Base-by-base conservation (phyloP, 257 asterid genomes). In the Scutellaria minor region DNA sequence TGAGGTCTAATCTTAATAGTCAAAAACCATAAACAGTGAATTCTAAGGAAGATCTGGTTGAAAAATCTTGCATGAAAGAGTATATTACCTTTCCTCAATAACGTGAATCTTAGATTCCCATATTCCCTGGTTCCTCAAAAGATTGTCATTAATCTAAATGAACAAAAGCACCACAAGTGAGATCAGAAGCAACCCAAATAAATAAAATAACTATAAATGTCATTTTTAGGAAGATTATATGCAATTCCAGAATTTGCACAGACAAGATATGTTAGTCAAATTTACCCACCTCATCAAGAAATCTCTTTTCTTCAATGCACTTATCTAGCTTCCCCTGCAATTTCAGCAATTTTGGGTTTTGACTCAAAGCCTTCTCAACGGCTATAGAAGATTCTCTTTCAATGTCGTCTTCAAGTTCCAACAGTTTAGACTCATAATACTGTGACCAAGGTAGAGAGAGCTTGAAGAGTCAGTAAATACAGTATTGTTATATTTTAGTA, bases 131-230 rank as follows among this genome's bases (percentile, higher is more conserved):
- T 95, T 95, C 81, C 86, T 88, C 56, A 61, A 22, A 75, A 95
- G 96, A 83, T 94, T 94, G 44, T 89, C 97, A 82, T 91, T 85
- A 83, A 94, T 91, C 98, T 94, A 79, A 74, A 75, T 39, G 47
- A 70, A 56, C 20, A 75, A 79, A 74, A 57, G 73, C 60, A 61
- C 71, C 69, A 70, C 0, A 31, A 24, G 45, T 71, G 48, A 55
- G 46, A 15, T 48, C 68, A 42, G 70, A 15, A 14, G 11, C 14
- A 57, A 42, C 18, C 66, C 47, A 60, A 15, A 75, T 41, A 44
- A 63, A 74, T 42, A 48, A 48, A 56, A 44, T 57, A 7, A 51
- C 14, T 22, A 39, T 35, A 51, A 10, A 45, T 41, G 46, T 22
- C 59, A 9, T 40, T 41, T 65, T 45, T 27, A 52, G 6, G 39